Evolutionary conservation across 345 rosid species (phyloP), one percentile per base, ranked within the genome.

Genomic region (Hirschfeldia incana): DNA sequence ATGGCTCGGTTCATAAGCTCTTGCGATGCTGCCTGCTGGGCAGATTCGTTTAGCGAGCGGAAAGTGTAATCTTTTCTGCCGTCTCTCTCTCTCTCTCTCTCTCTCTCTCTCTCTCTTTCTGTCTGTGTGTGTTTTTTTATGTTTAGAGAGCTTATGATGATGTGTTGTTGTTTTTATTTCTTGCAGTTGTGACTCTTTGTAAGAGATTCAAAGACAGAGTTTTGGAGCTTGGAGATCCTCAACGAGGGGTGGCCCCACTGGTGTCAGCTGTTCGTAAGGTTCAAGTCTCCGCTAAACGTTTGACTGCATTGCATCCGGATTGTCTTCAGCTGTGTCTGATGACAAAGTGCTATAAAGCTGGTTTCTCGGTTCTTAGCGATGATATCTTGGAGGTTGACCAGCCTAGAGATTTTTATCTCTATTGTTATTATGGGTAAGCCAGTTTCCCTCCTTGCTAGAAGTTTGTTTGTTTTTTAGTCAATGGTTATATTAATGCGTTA

Each of bases 241-340:
- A 90, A 37, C 89, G 89, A 32, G 99, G 94, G 27, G 91, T 96
- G 68, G 85, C 80, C 67, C 92, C 98, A 5, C 65, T 96, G 89
- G 85, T 88, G 68, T 78, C 84, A 1, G 95, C 98, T 75, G 77
- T 93, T 67, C 86, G 69, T 46, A 96, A 96, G 88, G 80, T 93
- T 80, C 97, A 85, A 81, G 72, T 79, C 28, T 89, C 98, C 46
- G 21, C 89, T 21, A 97, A 88, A 74, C 85, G 89, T 82, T 85
- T 96, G 91, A 96, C 94, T 74, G 29, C 91, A 27, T 85, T 95
- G 85, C 99, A 95, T 81, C 97, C 98, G 3, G 98, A 91, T 73
- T 81, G 87, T 85, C 98, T 95, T 85, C 92, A 88, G 64, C 88
- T 96, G 62, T 92, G 99, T 82, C 79, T 96, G 78, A 80, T 75